Base-by-base conservation (phyloP, 164 flowering plant genomes). In the Sedum album region DNA sequence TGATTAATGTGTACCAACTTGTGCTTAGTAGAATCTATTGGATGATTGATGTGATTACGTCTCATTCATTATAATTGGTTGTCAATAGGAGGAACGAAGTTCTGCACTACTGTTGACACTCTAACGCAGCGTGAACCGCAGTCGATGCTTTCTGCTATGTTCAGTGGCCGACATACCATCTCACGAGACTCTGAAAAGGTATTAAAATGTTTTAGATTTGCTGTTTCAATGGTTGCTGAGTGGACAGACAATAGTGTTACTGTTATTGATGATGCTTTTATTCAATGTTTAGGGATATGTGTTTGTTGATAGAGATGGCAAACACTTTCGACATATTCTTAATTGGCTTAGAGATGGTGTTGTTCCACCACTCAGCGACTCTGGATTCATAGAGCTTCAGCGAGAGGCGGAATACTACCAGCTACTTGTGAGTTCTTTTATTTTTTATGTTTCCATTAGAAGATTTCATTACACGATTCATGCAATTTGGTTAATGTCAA, bases 81-180 rank as follows among this genome's bases (percentile, higher is more conserved):
- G 11, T 7, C 15, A 41, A 41, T 11, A 41, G 46, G 46, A 41
- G 48, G 48, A 5, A 44, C 5, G 48, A 17, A 44, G 66, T 93
- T 86, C 65, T 88, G 86, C 53, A 91, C 98, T 7, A 91, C 97
- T 1, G 49, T 82, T 7, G 96, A 83, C 74, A 91, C 98, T 1
- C 67, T 93, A 73, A 89, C 96, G 38, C 92, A 79, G 31, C 85
- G 98, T 0, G 98, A 93, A 74, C 96, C 98, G 28, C 88, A 91
- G 49, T 93, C 97, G 8, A 93, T 93, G 97, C 93, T 93, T 42
- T 92, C 97, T 26, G 98, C 94, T 0, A 93, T 89, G 98, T 93
- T 93, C 77, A 93, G 98, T 74, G 98, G 97, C 26, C 88, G 97
- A 14, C 96, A 93, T 78, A 79, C 84, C 0, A 48, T 91, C 60